Conservation (phyloP, 257 asterid species). For the Solanum etuberosum region DNA sequence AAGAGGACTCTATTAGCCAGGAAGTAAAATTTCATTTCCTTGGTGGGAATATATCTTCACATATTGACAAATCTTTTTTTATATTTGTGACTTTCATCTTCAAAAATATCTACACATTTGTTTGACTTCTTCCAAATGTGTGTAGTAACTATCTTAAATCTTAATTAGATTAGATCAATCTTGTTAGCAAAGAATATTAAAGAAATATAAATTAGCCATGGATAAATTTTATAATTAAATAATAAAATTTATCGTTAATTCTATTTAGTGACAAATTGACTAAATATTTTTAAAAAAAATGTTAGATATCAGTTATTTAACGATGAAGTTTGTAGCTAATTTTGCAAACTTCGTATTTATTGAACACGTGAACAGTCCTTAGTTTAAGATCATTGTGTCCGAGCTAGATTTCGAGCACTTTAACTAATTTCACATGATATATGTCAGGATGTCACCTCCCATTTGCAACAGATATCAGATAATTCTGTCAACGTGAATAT, state of each 20-base stretch:
- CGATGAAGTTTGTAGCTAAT: not conserved
- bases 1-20: not conserved
- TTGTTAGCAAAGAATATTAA: not conserved
- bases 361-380: not conserved
- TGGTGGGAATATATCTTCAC: not conserved
- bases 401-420: fast-evolving
- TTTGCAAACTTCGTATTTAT: not conserved
- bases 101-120: too few species aligned
- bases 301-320: not conserved
- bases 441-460: fast-evolving
- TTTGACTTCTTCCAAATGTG: not conserved
- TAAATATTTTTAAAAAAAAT: not conserved
- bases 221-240: not conserved
- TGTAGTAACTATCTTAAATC: not conserved
- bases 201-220: not conserved
- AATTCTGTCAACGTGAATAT: not conserved
- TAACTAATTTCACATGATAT: too few species aligned
- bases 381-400: too few species aligned
- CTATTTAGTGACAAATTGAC: not conserved
- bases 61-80: too few species aligned
- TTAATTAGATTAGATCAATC: not conserved
- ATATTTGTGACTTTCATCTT: not conserved
- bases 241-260: not conserved
- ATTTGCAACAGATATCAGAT: too few species aligned
- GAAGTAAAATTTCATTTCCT: not conserved